Conservation (phyloP, 1,284 basidiomycete species). For the Trichosporon asahii region DNA sequence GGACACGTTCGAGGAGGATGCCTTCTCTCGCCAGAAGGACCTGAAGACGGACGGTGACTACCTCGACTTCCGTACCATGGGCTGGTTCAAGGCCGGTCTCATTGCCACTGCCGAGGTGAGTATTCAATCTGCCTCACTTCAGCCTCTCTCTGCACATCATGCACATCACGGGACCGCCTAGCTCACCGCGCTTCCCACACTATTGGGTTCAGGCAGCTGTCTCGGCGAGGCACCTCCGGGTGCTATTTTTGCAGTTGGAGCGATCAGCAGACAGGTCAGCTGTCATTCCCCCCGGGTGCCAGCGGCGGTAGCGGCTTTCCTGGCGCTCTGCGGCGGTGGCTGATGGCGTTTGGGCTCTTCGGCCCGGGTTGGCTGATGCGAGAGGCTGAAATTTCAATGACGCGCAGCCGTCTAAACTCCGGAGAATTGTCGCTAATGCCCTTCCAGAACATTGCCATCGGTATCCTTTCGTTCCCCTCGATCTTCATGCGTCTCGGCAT, state of each 20-base stretch:
- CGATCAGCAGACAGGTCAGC: neutral
- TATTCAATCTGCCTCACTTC: neutral
- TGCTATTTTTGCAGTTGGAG: neutral
- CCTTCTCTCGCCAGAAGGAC: constrained; percentile 32
- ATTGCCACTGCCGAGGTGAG: constrained; percentile 43
- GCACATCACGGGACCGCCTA: neutral
- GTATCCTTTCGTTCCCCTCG: constrained; percentile 45
- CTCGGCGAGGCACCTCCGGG: neutral
- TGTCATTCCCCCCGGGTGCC: neutral
- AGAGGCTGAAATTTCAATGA: neutral
- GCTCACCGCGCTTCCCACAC: neutral
- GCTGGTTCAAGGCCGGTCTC: constrained; percentile 44
- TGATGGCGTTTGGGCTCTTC: neutral
- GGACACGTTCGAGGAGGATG: constrained; percentile 33
- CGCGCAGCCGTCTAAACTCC: neutral
- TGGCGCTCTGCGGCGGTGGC: neutral
- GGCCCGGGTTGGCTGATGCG: neutral
- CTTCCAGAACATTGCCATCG: constrained; percentile 41
- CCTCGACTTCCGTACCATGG: constrained; percentile 45
- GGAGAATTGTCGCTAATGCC: constrained; percentile 4
- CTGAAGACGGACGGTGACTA: constrained; percentile 34
- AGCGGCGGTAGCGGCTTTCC: neutral
- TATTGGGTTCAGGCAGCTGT: neutral
- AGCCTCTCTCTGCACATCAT: neutral
- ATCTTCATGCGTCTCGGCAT: constrained; percentile 43